Base-by-base conservation (phyloP, 2,329 filamentous ascomycete genomes). In the Rhytidhysteron rufulum region DNA sequence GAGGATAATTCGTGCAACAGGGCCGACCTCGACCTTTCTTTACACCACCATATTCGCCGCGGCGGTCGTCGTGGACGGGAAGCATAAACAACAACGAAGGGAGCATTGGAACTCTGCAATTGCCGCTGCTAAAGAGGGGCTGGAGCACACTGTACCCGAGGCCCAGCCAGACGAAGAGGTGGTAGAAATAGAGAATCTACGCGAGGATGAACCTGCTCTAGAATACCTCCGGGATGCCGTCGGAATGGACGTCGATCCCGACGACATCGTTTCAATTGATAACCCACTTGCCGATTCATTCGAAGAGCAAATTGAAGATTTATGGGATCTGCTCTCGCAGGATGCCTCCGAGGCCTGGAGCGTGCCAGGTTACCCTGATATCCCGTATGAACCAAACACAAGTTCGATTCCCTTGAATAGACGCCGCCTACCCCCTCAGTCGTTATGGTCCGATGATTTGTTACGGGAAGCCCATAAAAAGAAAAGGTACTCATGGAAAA, bases 21-120 rank as follows among this genome's bases (percentile, higher is more conserved):
- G 65, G 48, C 82, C 44, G 73, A 83, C 56, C 3, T 67, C 66
- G 24, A 86, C 83, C 18, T 78, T 83, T 29, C 78, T 76, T 58
- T 87, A 86, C 55, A 83, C 83, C 19, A 78, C 80, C 24, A 75
- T 84, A 39, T 77, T 86, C 53, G 82, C 80, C 4, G 78, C 79
- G 2, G 83, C 82, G 2, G 75, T 82, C 9, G 68, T 84, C 3
- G 67, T 78, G 21, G 85, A 88, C 58, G 77, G 78, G 5, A 68
- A 71, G 20, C 60, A 67, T 21, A 86, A 87, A 57, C 71, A 78
- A 39, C 68, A 70, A 30, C 71, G 79, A 46, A 72, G 77, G 34
- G 71, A 70, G 45, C 74, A 82, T 48, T 78, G 85, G 68, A 82
- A 88, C 40, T 58, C 65, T 16, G 75, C 78, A 42, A 75, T 87